A percentile compares a stretch with the other conserved stretches of the same genome.
Evolutionary conservation across 257 asterid species (phyloP).

Genomic region (Capsicum chinense): DNA sequence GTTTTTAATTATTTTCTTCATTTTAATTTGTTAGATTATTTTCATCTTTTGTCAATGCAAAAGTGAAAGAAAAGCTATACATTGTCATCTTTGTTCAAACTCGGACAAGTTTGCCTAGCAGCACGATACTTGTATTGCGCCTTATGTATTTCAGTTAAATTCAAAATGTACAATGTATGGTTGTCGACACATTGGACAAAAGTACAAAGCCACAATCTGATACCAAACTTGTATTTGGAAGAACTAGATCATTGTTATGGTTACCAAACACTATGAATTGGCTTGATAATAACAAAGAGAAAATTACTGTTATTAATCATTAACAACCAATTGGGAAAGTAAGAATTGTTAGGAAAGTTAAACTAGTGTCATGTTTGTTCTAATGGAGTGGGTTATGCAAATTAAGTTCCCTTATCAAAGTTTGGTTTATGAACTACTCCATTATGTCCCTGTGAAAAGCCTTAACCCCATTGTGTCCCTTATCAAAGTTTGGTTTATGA

Average conservation of each 20-base stretch:
- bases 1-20: background rate
- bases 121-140: too few relatives aligned
- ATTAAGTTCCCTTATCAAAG: background rate
- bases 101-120: background rate
- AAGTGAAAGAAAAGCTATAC: background rate
- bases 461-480: background rate
- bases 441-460: background rate
- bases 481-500: background rate
- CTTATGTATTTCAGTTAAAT: background rate
- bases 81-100: background rate
- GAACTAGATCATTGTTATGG: background rate
- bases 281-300: too few relatives aligned
- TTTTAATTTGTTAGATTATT: background rate
- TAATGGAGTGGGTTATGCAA: slow-evolving; percentile 17
- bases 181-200: background rate
- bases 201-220: background rate
- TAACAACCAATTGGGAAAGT: background rate
- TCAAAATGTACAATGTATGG: background rate
- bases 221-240: background rate
- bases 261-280: background rate
- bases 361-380: background rate
- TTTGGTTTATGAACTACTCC: slow-evolving; percentile 16
- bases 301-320: background rate
- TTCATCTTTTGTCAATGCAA: background rate
- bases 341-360: background rate